Conservation (phyloP, 1,284 basidiomycete species). For the Cryptococcus wingfieldii region DNA sequence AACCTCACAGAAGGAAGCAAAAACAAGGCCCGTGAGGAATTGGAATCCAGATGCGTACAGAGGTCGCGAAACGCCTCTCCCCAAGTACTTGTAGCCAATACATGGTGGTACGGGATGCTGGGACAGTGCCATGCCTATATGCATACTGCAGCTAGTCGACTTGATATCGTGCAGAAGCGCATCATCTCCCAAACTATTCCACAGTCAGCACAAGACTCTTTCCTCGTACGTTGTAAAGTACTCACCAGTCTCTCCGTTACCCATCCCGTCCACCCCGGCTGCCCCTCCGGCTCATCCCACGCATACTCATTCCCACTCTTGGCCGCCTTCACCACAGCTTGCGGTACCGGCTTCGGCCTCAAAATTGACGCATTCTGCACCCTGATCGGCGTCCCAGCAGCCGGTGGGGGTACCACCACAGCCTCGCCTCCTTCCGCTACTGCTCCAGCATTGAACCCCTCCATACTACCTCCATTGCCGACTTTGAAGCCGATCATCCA, state of each 20-base stretch:
- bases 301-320: constrained; percentile 24
- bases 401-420: constrained; percentile 1
- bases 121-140: too few relatives aligned
- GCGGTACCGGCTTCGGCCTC: constrained; percentile 11
- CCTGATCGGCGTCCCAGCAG: constrained; percentile 24
- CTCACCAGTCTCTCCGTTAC: constrained; percentile 27
- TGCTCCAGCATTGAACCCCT: constrained; percentile 9
- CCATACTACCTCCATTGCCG: constrained; percentile 20
- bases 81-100: too few relatives aligned
- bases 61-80: too few relatives aligned
- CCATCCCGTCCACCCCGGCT: constrained; percentile 13
- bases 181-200: too few relatives aligned
- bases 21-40: too few relatives aligned
- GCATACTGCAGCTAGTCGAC: too few relatives aligned
- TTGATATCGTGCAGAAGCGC: too few relatives aligned
- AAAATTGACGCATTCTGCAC: constrained; percentile 22
- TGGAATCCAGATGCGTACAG: too few relatives aligned
- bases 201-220: too few relatives aligned
- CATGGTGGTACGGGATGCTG: too few relatives aligned
- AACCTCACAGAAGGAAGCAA: too few relatives aligned
- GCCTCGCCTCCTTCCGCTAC: constrained; percentile 15
- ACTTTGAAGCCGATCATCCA: constrained; percentile 45
- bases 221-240: background rate
- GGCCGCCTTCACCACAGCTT: background rate
- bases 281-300: constrained; percentile 28